Evolutionary conservation across 208 protist genomes (phyloP), one percentile per base, ranked within the genome.

Genomic region (Leishmania mexicana): DNA sequence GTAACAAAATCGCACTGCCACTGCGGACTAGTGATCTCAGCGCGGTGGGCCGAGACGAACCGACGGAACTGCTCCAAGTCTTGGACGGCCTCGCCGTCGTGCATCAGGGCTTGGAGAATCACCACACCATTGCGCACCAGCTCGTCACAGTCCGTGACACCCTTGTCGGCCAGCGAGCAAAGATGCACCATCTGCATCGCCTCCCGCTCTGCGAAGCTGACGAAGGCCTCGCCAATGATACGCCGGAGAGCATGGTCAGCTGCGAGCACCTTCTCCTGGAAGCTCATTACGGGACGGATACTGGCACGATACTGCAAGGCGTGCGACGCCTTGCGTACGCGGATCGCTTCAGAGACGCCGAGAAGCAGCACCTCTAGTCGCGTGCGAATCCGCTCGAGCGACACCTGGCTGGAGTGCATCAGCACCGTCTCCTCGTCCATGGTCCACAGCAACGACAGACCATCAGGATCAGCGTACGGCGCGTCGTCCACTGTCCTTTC

Each of bases 391-490:
- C 58, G 80, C 67, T 76, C 60, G 35, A 83, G 75, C 11, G 75
- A 83, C 4, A 76, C 80, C 38, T 75, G 75, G 54, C 80, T 79
- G 53, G 75, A 79, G 80, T 83, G 74, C 60, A 76, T 49, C 21
- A 83, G 67, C 75, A 83, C 80, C n/a, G 80, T 83, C 67, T 83
- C 80, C 80, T 83, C 75, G 28, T 75, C 80, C 75, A 76, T 67
- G n/a, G 80, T 80, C 80, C 80, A 79, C 64, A 83, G 75, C 51
- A 83, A 70, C 67, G 75, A 28, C 38, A 70, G 54, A 57, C 35
- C 40, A 24, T 78, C 80, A 21, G 53, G 8, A 19, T 17, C 42
- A 1, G n/a, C 7, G 35, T 49, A n/a, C 15, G n/a, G 19, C 0
- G 58, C 19, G 45, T 49, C 57, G 19, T 62, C 51, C 3, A 35